These are phyloP conservation scores for Triangularia setosa DNA, from an alignment of 2,329 filamentous ascomycete species.

Conservation along the genomic window DNA sequence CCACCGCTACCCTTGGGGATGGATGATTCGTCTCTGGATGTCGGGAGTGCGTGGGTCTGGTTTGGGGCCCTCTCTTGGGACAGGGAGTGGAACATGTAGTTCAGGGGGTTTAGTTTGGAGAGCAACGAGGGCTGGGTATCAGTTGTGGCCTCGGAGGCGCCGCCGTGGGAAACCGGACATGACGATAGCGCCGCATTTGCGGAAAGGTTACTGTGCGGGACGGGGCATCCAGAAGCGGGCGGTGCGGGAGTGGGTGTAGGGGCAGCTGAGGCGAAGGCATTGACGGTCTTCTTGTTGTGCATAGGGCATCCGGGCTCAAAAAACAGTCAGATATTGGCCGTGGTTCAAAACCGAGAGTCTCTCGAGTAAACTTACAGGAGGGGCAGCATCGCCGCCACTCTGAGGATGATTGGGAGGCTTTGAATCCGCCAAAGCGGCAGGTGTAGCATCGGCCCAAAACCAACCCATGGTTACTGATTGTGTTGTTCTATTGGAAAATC, in stretches of 20 bases:
- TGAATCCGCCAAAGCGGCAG: slow-evolving; percentile 18
- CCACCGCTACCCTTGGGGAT: slow-evolving; percentile 82
- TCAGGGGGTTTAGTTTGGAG: slow-evolving; percentile 65
- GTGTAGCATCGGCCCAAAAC: slow-evolving; percentile 56
- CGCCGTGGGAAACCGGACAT: slow-evolving; percentile 42
- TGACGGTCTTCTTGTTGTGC: slow-evolving; percentile 48
- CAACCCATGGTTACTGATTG: slow-evolving; percentile 48
- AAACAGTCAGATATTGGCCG: slow-evolving; percentile 20
- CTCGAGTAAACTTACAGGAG: slow-evolving; percentile 37
- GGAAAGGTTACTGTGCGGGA: slow-evolving; percentile 38
- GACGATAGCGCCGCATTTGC: slow-evolving; percentile 17
- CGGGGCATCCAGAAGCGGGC: slow-evolving; percentile 38
- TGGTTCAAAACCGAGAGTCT: not conserved
- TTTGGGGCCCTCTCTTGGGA: slow-evolving; percentile 73
- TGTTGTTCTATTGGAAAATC: not conserved
- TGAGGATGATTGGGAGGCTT: slow-evolving; percentile 18
- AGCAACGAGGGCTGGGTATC: slow-evolving; percentile 41
- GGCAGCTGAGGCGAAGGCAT: slow-evolving; percentile 41
- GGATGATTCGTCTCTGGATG: slow-evolving; percentile 76
- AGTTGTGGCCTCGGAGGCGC: slow-evolving; percentile 26
- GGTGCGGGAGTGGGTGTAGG: slow-evolving; percentile 32
- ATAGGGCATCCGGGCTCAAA: slow-evolving; percentile 53
- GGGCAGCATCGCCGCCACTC: slow-evolving; percentile 30
- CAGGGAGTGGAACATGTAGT: slow-evolving; percentile 90
- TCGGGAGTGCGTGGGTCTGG: slow-evolving; percentile 71